phyloP scores from a whole-genome alignment of 129 eudicot species.

The Escallonia herrerae region DNA sequence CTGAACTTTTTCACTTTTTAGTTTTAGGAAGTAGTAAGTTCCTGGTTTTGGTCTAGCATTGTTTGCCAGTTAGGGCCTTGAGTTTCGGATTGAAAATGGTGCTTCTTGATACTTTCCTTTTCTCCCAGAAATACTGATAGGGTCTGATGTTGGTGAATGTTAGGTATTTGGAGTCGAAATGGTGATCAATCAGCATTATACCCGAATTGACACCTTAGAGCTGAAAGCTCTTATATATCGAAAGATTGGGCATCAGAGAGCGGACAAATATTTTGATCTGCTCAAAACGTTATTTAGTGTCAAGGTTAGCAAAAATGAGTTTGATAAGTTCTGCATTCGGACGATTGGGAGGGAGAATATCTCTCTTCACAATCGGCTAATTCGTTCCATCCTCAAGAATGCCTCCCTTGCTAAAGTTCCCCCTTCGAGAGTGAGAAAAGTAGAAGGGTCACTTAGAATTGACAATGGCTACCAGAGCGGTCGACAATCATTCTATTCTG shows the following conservation, averaged over 20 bases:
- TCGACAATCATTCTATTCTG: slow-evolving; percentile 57
- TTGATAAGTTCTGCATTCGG: slow-evolving; percentile 43
- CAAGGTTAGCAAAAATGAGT: slow-evolving; percentile 48
- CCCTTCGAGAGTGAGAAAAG: slow-evolving; percentile 37
- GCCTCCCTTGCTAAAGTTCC: slow-evolving; percentile 46
- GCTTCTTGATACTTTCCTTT: background rate
- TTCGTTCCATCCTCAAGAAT: slow-evolving; percentile 47
- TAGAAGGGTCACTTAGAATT: slow-evolving; percentile 29
- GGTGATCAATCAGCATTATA: slow-evolving; percentile 55
- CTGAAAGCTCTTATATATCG: slow-evolving; percentile 42
- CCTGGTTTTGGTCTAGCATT: background rate
- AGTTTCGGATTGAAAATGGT: slow-evolving; percentile 3
- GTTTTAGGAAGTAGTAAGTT: background rate
- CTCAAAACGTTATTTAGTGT: slow-evolving; percentile 40
- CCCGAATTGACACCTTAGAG: slow-evolving; percentile 55
- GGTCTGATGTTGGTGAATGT: slow-evolving; percentile 22
- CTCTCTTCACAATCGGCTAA: slow-evolving; percentile 63
- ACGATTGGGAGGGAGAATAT: slow-evolving; percentile 75
- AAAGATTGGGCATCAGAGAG: slow-evolving; percentile 59
- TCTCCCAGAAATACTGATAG: slow-evolving; percentile 9
- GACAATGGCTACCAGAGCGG: slow-evolving; percentile 34
- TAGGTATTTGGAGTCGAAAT: slow-evolving; percentile 32
- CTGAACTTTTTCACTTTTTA: background rate
- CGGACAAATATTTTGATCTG: slow-evolving; percentile 64
- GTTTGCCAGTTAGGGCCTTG: background rate